Conservation (phyloP, 75 land plant genomes). For the Pinus tabuliformis region DNA sequence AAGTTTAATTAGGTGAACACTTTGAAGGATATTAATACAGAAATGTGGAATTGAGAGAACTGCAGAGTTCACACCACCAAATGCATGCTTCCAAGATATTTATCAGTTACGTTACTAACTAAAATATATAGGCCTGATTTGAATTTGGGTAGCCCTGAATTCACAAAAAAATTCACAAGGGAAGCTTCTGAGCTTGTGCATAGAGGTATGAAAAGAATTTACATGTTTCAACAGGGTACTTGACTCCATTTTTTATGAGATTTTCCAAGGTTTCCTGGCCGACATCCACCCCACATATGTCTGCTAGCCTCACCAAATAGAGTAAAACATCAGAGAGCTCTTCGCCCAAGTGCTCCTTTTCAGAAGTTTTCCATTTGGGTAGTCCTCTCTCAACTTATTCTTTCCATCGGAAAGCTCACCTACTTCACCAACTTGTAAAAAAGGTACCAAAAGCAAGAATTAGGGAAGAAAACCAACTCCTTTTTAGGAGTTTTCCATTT, state of each 20-base stretch:
- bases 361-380: conserved; percentile 60
- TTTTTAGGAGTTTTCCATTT: conserved; percentile 64
- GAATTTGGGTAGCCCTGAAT: too few species aligned
- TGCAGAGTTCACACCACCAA: too few species aligned
- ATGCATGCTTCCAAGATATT: too few species aligned
- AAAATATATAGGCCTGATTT: too few species aligned
- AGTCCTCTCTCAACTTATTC: conserved; percentile 78
- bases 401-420: conserved; percentile 91
- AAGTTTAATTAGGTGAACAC: too few species aligned
- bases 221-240: conserved; percentile 56
- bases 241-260: conserved; percentile 56
- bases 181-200: too few species aligned
- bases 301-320: conserved; percentile 70
- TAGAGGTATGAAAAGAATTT: too few species aligned
- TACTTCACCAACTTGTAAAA: conserved; percentile 76
- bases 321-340: conserved; percentile 84
- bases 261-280: conserved; percentile 64
- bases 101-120: too few species aligned
- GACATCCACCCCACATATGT: conserved; percentile 77
- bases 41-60: too few species aligned
- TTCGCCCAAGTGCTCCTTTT: conserved; percentile 81
- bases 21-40: too few species aligned
- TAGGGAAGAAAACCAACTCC: conserved; percentile 22
- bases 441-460: background rate
- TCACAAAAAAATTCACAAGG: too few species aligned